phyloP scores from a whole-genome alignment of 2,329 filamentous ascomycete species.

The Penicillium olsonii region DNA sequence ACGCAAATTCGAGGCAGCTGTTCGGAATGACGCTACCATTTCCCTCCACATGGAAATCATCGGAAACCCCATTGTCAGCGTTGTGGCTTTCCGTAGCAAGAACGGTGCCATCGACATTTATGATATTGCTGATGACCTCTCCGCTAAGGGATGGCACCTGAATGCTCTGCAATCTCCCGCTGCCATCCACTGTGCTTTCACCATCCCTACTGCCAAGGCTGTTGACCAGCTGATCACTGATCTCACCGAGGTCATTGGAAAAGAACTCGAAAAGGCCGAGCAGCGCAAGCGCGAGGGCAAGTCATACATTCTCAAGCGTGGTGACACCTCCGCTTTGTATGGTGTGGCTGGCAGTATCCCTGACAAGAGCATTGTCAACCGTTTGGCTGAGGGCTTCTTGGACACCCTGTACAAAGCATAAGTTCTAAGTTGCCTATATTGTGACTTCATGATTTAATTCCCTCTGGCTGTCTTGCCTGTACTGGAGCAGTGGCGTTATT shows the following conservation, averaged over 20 bases:
- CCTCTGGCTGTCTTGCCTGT: slow-evolving; percentile 6
- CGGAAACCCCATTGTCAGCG: slow-evolving; percentile 82
- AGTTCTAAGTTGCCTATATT: slow-evolving; percentile 10
- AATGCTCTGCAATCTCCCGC: slow-evolving; percentile 91
- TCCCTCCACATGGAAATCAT: slow-evolving; percentile 74
- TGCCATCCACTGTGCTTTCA: slow-evolving; percentile 92
- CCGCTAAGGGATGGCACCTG: slow-evolving; percentile 84
- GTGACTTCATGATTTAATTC: neutral
- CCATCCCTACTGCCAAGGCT: slow-evolving; percentile 77
- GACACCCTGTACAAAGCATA: slow-evolving; percentile 89
- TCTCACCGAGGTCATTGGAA: slow-evolving; percentile 57
- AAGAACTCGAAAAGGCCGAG: slow-evolving; percentile 78
- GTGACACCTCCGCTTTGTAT: slow-evolving; percentile 83
- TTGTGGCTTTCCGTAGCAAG: slow-evolving; percentile 82
- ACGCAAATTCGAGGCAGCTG: slow-evolving; percentile 76
- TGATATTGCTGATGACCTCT: slow-evolving; percentile 89
- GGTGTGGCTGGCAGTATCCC: slow-evolving; percentile 93
- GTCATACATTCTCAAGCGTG: slow-evolving; percentile 52
- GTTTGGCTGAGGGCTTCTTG: slow-evolving; percentile 85
- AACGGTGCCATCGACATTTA: slow-evolving; percentile 78
- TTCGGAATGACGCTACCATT: slow-evolving; percentile 69
- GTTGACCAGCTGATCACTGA: slow-evolving; percentile 79
- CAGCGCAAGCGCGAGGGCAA: slow-evolving; percentile 66
- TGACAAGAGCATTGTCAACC: slow-evolving; percentile 92
- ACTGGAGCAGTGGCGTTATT: slow-evolving; percentile 16